phyloP scores from a whole-genome alignment of 2,329 filamentous ascomycete species.

The Leptographium flavum region DNA sequence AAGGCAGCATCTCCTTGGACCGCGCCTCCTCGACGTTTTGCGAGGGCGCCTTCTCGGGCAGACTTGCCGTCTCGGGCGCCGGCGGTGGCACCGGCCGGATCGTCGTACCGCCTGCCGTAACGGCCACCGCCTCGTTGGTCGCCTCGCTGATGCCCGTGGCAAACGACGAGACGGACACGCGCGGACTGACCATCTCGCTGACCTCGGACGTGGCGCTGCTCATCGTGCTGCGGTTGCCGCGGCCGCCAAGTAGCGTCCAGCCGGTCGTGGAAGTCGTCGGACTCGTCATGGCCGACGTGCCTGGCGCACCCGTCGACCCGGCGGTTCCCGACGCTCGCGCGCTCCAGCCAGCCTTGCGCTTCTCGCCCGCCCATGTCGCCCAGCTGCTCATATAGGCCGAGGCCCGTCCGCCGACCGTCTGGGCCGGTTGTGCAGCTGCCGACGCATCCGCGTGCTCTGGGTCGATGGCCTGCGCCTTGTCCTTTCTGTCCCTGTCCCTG shows the following conservation, averaged over 20 bases:
- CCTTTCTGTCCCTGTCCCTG: too few species aligned
- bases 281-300: constrained; percentile 1
- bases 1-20: too few species aligned
- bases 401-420: constrained; percentile 39
- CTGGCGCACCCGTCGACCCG: neutral
- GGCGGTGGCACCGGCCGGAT: neutral
- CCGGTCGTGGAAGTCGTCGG: neutral
- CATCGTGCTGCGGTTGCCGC: constrained; percentile 12
- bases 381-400: constrained; percentile 54
- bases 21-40: too few species aligned
- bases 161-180: constrained; percentile 11
- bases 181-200: constrained; percentile 3
- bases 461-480: too few species aligned
- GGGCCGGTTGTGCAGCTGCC: constrained; percentile 29
- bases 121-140: neutral
- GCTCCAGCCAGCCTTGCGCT: constrained; percentile 42
- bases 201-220: constrained; percentile 11
- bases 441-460: constrained; percentile 3
- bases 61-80: too few species aligned
- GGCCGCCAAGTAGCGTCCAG: constrained; percentile 3
- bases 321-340: constrained; percentile 12
- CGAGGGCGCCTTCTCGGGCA: too few species aligned
- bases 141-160: constrained; percentile 6
- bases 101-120: neutral
- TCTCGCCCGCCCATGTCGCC: constrained; percentile 61